Evolutionary conservation across 805 yeast species (phyloP).

Genomic region (Saccharomycopsis oosterbeekiorum): DNA sequence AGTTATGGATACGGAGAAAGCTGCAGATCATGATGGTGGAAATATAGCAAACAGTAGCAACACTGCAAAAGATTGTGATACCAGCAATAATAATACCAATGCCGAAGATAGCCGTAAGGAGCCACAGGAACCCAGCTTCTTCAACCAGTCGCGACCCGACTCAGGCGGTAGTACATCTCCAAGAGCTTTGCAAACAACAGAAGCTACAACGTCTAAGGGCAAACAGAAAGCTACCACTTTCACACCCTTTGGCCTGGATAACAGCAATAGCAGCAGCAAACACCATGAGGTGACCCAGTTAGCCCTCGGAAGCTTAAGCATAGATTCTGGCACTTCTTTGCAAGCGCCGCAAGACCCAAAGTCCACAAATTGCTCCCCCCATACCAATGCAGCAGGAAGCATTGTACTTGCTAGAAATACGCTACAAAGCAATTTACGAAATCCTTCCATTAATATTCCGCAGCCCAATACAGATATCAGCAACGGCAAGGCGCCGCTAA

Average conservation of each 20-base stretch:
- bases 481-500: background rate
- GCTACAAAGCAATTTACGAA: background rate
- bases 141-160: too few species aligned
- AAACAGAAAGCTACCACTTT: background rate
- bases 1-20: background rate
- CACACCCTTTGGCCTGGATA: background rate
- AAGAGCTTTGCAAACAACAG: background rate
- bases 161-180: background rate
- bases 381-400: background rate
- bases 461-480: background rate
- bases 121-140: background rate
- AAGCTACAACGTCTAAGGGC: background rate
- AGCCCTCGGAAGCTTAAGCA: background rate
- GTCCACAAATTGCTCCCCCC: background rate
- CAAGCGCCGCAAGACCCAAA: background rate
- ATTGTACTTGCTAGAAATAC: background rate
- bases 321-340: background rate
- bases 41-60: background rate
- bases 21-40: background rate
- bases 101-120: background rate
- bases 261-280: background rate
- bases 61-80: background rate
- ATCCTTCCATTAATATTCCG: background rate
- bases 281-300: background rate
- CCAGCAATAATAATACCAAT: background rate